phyloP scores from a whole-genome alignment of 108 stramenopile genomes.

The Asterionellopsis glacialis region DNA sequence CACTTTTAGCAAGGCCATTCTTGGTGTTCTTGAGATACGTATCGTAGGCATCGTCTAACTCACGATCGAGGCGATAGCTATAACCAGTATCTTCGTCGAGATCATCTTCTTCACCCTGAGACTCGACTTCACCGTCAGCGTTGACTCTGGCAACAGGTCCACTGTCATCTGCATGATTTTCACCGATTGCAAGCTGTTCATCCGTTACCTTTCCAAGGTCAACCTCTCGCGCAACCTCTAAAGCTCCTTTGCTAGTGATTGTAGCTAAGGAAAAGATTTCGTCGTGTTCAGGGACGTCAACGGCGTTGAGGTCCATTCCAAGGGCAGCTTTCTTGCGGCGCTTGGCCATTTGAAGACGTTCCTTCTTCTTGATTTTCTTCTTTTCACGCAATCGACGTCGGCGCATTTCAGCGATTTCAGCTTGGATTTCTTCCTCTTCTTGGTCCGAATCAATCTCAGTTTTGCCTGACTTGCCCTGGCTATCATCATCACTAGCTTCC shows the following conservation, averaged over 20 bases:
- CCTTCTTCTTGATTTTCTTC: slow-evolving; percentile 89
- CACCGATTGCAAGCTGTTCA: slow-evolving; percentile 49
- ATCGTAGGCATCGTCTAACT: slow-evolving; percentile 86
- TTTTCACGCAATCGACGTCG: slow-evolving; percentile 62
- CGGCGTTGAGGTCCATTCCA: slow-evolving; percentile 86
- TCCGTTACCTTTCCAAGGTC: slow-evolving; percentile 72
- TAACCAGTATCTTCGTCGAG: slow-evolving; percentile 49
- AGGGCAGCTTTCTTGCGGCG: slow-evolving; percentile 74
- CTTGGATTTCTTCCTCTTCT: slow-evolving; percentile 79
- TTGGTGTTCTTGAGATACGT: slow-evolving; percentile 70
- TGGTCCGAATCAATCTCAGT: slow-evolving; percentile 58
- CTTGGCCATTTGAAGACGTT: slow-evolving; percentile 78
- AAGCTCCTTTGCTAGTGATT: slow-evolving; percentile 55
- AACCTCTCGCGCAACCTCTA: slow-evolving; percentile 72
- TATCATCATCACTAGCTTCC: slow-evolving; percentile 27
- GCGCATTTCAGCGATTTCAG: slow-evolving; percentile 66
- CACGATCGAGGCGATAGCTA: slow-evolving; percentile 62
- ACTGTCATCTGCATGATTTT: slow-evolving; percentile 39
- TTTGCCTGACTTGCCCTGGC: slow-evolving; percentile 12
- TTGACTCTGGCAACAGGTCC: slow-evolving; percentile 1
- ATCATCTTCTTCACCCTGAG: slow-evolving; percentile 35
- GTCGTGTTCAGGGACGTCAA: slow-evolving; percentile 82
- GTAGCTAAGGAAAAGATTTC: slow-evolving; percentile 76
- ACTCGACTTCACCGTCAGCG: slow-evolving; percentile 20
- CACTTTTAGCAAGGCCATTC: slow-evolving; percentile 67